These are phyloP conservation scores for Metschnikowia proteae DNA, from an alignment of 805 yeast genomes.

Conservation along the genomic window DNA sequence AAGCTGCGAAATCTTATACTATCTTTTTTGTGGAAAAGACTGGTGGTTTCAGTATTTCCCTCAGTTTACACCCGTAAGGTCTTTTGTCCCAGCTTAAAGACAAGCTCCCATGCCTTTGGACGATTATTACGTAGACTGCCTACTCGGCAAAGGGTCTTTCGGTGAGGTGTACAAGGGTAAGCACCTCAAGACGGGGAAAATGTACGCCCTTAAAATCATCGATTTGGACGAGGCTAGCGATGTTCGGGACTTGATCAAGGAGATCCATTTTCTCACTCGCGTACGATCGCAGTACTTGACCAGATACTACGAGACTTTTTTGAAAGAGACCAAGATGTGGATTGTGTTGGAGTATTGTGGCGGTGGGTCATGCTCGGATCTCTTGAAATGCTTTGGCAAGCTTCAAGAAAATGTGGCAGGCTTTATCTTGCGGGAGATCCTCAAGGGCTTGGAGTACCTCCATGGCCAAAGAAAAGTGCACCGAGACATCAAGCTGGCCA, in stretches of 20 bases:
- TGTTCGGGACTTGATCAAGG: constrained; percentile 65
- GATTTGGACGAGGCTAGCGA: constrained; percentile 76
- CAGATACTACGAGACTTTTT: constrained; percentile 54
- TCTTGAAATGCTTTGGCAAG: constrained; percentile 51
- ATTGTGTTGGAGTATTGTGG: constrained; percentile 95
- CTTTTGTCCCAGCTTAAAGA: too few species aligned
- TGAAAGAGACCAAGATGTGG: constrained; percentile 70
- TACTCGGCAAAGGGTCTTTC: constrained; percentile 74
- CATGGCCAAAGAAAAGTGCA: constrained; percentile 77
- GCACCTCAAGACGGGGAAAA: constrained; percentile 25
- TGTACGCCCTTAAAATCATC: constrained; percentile 84
- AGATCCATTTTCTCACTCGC: constrained; percentile 58
- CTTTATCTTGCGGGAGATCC: constrained; percentile 54
- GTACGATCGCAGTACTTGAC: constrained; percentile 53
- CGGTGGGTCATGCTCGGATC: constrained; percentile 85
- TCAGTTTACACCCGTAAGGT: too few species aligned
- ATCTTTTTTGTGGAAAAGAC: constrained; percentile 2
- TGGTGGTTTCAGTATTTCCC: neutral
- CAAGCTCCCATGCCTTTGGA: constrained; percentile 12
- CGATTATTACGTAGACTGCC: constrained; percentile 16
- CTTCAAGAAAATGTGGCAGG: constrained; percentile 53
- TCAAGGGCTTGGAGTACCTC: constrained; percentile 70
- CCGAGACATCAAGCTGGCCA: constrained; percentile 88
- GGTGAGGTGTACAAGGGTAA: constrained; percentile 78
- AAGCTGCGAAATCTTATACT: constrained; percentile 4